These are phyloP conservation scores for Fomitopsis palustris DNA, from an alignment of 1,284 basidiomycete genomes.

Conservation along the genomic window DNA sequence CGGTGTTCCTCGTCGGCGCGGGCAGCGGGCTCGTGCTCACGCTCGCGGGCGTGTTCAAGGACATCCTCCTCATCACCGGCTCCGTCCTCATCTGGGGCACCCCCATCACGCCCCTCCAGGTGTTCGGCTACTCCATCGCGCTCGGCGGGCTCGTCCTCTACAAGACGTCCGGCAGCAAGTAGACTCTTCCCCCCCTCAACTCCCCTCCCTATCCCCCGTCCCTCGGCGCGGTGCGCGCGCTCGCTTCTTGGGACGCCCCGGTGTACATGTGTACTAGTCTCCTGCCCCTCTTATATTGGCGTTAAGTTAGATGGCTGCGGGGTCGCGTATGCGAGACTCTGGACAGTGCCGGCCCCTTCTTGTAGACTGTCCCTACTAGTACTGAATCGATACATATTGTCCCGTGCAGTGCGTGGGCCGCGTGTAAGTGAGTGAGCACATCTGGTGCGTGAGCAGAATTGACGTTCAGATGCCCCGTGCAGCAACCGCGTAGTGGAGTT, in stretches of 20 bases:
- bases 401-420: background rate
- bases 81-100: constrained; percentile 85
- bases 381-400: background rate
- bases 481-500: too few species aligned
- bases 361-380: background rate
- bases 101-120: constrained; percentile 78
- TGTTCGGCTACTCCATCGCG: constrained; percentile 84
- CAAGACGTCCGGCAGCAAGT: constrained; percentile 77
- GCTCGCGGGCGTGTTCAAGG: constrained; percentile 92
- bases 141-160: constrained; percentile 78
- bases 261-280: background rate
- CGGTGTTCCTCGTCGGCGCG: constrained; percentile 91
- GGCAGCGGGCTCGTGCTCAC: constrained; percentile 89
- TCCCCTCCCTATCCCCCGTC: background rate
- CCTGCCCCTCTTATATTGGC: background rate
- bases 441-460: too few species aligned
- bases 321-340: background rate
- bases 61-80: constrained; percentile 91
- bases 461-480: too few species aligned
- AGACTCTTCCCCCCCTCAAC: background rate
- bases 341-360: background rate
- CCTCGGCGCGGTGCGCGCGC: background rate
- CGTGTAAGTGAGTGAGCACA: too few species aligned
- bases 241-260: background rate
- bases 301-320: background rate